Evolutionary conservation across 192 early-diverging fungal genomes (phyloP), one percentile per base, ranked within the genome.

Genomic region (Thamnidium elegans): DNA sequence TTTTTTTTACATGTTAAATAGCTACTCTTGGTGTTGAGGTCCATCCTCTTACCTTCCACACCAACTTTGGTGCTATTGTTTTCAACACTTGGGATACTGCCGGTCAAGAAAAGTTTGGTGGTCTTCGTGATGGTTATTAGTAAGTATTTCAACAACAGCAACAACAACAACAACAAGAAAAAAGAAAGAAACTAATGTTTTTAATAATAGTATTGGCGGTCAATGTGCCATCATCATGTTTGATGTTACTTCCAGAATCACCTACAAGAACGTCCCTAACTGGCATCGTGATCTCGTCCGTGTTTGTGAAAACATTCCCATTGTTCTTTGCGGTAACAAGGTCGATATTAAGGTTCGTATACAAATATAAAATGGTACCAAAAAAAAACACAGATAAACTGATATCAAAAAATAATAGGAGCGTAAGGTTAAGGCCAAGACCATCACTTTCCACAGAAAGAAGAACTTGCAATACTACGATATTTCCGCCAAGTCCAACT

Each of bases 391-490:
- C 15, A 55, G 23, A 55, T 20, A 39, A 39, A 39, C 36, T 39
- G 50, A 26, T 39, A 46, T 13, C 31, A 42, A 32, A 48, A 5
- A 17, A 17, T 10, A 55, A 19, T 58, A 67, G 66, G 97, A 99
- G 81, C 93, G 97, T 77, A 99, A 98, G 84, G 97, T 99, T 69
- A 99, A 98, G 92, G 95, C 96, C 54, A 99, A 99, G 87, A 89
- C 90, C 70, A 99, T 99, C 85, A 98, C 96, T 58, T 99, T 99
- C 93, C 97, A 99, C 87, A 86, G 97, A 73, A 99, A 99, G 88
- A 98, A 98, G 91, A 98, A 97, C 83, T 89, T 99, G 42, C 97
- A 99, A 86, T 99, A 99, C 90, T 99, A 98, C 81, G 97, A 99
- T 79, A 99, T 99, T 78, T 92, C 90, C 60, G 97, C 97, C 73